These are phyloP conservation scores for Eragrostis tef DNA, from an alignment of 202 grass and related monocot genomes.

Conservation along the genomic window DNA sequence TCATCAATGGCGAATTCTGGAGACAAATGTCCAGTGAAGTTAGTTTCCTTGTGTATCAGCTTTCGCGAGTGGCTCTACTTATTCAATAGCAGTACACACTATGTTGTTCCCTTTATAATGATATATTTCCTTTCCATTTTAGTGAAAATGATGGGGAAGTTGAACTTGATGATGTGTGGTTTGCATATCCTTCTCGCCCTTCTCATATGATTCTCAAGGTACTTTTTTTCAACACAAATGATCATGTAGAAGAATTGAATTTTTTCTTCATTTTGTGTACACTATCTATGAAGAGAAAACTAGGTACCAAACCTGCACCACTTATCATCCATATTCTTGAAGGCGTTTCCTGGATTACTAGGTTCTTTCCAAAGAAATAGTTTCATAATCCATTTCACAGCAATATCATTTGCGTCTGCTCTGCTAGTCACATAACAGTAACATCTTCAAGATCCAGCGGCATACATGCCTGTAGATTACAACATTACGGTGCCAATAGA, in stretches of 20 bases:
- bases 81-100: constrained; percentile 30
- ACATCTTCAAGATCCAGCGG: not conserved
- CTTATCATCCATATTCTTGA: constrained; percentile 36
- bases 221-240: constrained; percentile 40
- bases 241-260: constrained; percentile 30
- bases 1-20: constrained; percentile 82
- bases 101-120: constrained; percentile 20
- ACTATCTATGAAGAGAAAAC: constrained; percentile 25
- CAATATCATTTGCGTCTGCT: not conserved
- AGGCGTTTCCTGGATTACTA: not conserved
- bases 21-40: constrained; percentile 74
- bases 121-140: constrained; percentile 32
- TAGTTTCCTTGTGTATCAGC: constrained; percentile 43
- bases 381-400: not conserved
- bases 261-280: constrained; percentile 4
- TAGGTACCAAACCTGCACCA: constrained; percentile 15
- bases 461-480: constrained; percentile 5
- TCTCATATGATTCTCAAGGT: constrained; percentile 98
- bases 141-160: constrained; percentile 85
- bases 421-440: constrained; percentile 1
- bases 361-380: constrained; percentile 4
- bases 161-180: constrained; percentile 95
- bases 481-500: constrained; percentile 7
- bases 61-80: constrained; percentile 41
- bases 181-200: constrained; percentile 96